Conservation (phyloP, 2,329 filamentous ascomycete species). For the Pseudocercospora eumusae region DNA sequence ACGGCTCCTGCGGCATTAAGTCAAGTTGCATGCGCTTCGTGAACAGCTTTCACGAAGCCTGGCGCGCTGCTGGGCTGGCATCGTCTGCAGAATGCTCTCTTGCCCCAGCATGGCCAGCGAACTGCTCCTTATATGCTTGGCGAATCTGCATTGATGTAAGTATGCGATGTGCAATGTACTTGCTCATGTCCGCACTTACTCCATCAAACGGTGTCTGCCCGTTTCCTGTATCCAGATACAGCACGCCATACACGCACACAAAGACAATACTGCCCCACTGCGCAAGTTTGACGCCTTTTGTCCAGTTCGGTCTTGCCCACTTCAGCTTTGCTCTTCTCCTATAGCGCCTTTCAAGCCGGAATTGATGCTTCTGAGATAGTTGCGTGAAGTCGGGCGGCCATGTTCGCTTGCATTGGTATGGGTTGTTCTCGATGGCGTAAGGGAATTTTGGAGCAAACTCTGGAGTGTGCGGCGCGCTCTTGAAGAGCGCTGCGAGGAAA, state of each 20-base stretch:
- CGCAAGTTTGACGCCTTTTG: constrained; percentile 64
- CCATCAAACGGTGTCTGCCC: constrained; percentile 54
- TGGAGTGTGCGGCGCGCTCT: constrained; percentile 27
- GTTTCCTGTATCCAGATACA: constrained; percentile 58
- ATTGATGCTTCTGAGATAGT: constrained; percentile 70
- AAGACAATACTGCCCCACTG: constrained; percentile 63
- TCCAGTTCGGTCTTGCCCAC: constrained; percentile 63
- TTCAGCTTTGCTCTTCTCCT: constrained; percentile 67
- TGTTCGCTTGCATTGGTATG: constrained; percentile 66
- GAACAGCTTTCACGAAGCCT: constrained; percentile 15
- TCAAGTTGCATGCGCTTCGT: background rate
- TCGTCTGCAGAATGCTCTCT: constrained; percentile 7
- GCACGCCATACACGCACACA: constrained; percentile 58
- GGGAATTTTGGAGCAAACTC: constrained; percentile 31
- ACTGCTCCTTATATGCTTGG: constrained; percentile 17
- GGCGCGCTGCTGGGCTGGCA: constrained; percentile 14
- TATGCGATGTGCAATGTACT: constrained; percentile 54
- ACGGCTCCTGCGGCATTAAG: background rate
- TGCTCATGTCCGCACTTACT: constrained; percentile 68
- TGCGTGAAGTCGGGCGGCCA: constrained; percentile 78
- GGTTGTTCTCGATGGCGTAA: constrained; percentile 53
- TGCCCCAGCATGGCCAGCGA: background rate
- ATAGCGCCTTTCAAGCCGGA: constrained; percentile 76
- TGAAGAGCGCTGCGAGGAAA: constrained; percentile 34
- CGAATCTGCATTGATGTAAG: constrained; percentile 14